phyloP scores from a whole-genome alignment of 140 eudicot genomes.

The Ambrosia hybrid region DNA sequence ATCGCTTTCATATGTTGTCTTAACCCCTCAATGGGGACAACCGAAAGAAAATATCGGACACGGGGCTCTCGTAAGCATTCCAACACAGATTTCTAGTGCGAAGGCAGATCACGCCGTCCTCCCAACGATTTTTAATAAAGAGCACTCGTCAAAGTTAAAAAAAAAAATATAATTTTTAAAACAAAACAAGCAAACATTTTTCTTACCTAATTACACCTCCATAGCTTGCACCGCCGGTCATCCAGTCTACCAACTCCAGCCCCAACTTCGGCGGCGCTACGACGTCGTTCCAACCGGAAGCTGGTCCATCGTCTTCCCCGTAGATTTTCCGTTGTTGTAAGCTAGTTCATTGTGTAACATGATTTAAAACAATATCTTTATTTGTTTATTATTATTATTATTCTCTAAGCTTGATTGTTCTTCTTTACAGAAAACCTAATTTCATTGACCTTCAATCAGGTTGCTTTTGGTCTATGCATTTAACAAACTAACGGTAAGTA shows the following conservation, averaged over 20 bases:
- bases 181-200: too few species aligned
- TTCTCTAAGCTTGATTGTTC: not conserved
- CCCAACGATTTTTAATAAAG: too few species aligned
- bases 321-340: not conserved
- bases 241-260: slow-evolving; percentile 10
- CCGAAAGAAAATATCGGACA: too few species aligned
- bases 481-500: not conserved
- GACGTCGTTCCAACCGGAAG: slow-evolving; percentile 5
- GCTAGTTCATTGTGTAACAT: slow-evolving; percentile 8
- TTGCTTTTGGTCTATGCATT: not conserved
- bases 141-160: too few species aligned
- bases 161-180: too few species aligned
- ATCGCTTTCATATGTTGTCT: too few species aligned
- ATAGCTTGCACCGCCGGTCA: slow-evolving; percentile 1
- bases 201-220: slow-evolving; percentile 3
- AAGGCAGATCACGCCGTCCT: too few species aligned
- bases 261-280: slow-evolving; percentile 20
- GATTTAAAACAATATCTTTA: too few species aligned
- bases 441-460: not conserved
- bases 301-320: not conserved
- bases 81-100: too few species aligned
- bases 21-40: too few species aligned
- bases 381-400: not conserved
- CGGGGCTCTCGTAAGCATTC: too few species aligned
- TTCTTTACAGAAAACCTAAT: slow-evolving; percentile 17